Evolutionary conservation across 257 asterid species (phyloP).

Genomic region (Handroanthus guayacan): DNA sequence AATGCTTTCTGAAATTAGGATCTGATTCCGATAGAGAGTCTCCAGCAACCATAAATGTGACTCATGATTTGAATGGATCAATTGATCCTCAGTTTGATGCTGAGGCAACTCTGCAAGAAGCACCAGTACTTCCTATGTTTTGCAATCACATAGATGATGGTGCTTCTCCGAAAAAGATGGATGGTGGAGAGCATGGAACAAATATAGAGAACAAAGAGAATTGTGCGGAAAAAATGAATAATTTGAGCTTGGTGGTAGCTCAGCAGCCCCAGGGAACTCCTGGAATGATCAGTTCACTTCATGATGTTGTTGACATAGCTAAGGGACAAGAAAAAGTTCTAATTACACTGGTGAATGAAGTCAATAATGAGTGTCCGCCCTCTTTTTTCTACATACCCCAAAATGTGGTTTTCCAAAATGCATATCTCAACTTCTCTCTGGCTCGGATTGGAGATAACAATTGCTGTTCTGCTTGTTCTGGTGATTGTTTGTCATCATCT

Average conservation of each 20-base stretch:
- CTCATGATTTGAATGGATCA: constrained; percentile 38
- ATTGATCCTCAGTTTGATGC: constrained; percentile 43
- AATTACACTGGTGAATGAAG: constrained; percentile 69
- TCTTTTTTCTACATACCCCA: constrained; percentile 78
- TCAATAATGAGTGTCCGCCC: constrained; percentile 68
- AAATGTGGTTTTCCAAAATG: constrained; percentile 75
- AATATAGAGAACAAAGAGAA: constrained; percentile 41
- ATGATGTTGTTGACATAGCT: constrained; percentile 67
- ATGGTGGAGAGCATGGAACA: constrained; percentile 35
- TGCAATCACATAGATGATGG: constrained; percentile 41
- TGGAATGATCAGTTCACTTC: constrained; percentile 45
- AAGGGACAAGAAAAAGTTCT: constrained; percentile 79
- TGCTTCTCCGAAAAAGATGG: constrained; percentile 41
- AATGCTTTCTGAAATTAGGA: constrained; percentile 54
- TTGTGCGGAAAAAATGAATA: constrained; percentile 43
- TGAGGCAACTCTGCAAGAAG: constrained; percentile 37
- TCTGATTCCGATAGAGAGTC: constrained; percentile 42
- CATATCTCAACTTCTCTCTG: constrained; percentile 66
- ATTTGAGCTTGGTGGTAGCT: constrained; percentile 47
- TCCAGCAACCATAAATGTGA: constrained; percentile 29
- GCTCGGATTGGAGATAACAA: constrained; percentile 73
- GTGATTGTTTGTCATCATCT: constrained; percentile 72
- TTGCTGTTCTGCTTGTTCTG: constrained; percentile 73
- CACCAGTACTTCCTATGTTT: constrained; percentile 44
- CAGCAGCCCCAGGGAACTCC: constrained; percentile 46